phyloP scores from a whole-genome alignment of 2,329 filamentous ascomycete genomes.

The Fusarium sulawesiense region DNA sequence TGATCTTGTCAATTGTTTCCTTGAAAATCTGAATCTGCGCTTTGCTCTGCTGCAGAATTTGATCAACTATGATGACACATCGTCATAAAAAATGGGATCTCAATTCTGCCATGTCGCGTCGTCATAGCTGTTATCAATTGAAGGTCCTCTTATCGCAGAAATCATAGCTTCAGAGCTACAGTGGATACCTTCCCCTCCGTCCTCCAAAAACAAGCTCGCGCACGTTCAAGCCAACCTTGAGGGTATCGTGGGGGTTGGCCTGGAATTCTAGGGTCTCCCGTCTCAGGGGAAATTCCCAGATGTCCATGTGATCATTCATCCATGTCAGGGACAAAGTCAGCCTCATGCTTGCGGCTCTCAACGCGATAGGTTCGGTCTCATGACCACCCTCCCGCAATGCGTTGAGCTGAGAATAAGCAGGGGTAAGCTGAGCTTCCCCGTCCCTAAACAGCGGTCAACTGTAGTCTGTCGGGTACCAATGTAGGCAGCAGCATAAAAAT shows the following conservation, averaged over 20 bases:
- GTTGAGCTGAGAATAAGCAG: conserved; percentile 28
- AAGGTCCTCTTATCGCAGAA: conserved; percentile 4
- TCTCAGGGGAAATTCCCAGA: background rate
- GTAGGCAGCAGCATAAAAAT: conserved; percentile 23
- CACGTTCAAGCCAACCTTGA: conserved; percentile 17
- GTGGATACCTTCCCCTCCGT: conserved; percentile 4
- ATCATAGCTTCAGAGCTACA: conserved; percentile 17
- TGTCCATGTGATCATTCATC: conserved; percentile 27
- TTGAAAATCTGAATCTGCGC: conserved; percentile 1
- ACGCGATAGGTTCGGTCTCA: conserved; percentile 24
- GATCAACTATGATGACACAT: conserved; percentile 7
- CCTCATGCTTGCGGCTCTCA: conserved; percentile 25
- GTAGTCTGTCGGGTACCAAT: background rate
- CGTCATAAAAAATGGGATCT: conserved; percentile 13
- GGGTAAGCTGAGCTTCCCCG: conserved; percentile 23
- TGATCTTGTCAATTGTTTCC: background rate
- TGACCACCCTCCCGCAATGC: conserved; percentile 2
- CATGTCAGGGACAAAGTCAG: conserved; percentile 31
- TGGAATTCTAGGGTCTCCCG: background rate
- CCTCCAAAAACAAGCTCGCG: conserved; percentile 9
- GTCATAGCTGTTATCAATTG: conserved; percentile 11
- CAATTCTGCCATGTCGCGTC: background rate
- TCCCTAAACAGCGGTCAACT: conserved; percentile 29
- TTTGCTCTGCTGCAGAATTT: background rate
- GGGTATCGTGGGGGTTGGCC: conserved; percentile 25